Base-by-base conservation (phyloP, 176 grass and related monocot genomes). In the Hsuehochloa calcarea region DNA sequence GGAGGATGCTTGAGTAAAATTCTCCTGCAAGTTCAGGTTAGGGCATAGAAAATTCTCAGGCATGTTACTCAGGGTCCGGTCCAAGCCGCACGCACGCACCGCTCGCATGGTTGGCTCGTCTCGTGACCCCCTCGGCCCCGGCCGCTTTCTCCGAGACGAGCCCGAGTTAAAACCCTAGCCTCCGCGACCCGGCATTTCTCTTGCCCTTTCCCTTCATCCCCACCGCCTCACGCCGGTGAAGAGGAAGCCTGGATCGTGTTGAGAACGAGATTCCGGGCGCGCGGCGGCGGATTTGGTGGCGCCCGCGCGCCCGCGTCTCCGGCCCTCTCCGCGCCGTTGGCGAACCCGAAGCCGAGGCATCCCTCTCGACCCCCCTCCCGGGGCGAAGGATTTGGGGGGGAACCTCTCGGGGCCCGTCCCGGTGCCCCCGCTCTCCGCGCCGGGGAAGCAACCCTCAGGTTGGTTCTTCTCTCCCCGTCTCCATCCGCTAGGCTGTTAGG, bases 81-180 rank as follows among this genome's bases (percentile, higher is more conserved):
- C 22, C n/a, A 25, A 25, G 56, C n/a, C 56, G n/a, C 55, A 11
- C 22, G 8, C n/a, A 25, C 56, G n/a, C 56, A 60, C 10, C 10
- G 51, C 5, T 58, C 20, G 22, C 4, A 10, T 23, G 26, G 1
- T 13, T 2, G 58, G 23, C 26, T 63, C 26, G 25, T 6, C 25
- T 35, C 63, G 63, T 65, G 15, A 1, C 14, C 7, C 3, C 3
- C 25, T 67, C 29, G 29, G 29, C 29, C 29, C 29, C 1, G n/a
- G n/a, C n/a, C n/a, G 45, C 8, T 40, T 55, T 29, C 49, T 40
- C 26, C 62, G n/a, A 31, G 37, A 20, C 35, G 65, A 22, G 35
- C 35, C 59, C 66, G 54, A 26, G 17, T 77, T 85, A 69, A 80
- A 87, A 81, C 85, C 68, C 85, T 87, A 74, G 35, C 77, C 34